phyloP scores from a whole-genome alignment of 345 rosid genomes.

The Citrus cavaleriei region DNA sequence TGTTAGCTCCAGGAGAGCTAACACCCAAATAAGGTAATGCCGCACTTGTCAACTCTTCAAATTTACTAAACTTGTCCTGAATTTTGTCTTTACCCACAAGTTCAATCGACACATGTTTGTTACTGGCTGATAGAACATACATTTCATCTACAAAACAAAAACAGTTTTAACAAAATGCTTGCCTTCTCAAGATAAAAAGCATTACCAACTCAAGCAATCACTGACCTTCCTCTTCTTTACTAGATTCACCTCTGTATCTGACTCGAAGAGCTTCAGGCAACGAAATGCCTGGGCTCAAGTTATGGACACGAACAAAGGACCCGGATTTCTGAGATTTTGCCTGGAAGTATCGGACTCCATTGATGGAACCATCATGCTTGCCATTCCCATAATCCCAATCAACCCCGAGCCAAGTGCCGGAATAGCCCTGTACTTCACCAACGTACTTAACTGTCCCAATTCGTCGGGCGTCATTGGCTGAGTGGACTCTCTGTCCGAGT shows the following conservation, averaged over 20 bases:
- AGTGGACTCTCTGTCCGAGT: constrained; percentile 75
- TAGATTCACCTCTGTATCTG: constrained; percentile 58
- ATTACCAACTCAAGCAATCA: not conserved
- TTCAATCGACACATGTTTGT: constrained; percentile 67
- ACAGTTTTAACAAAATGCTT: not conserved
- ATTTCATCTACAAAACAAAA: constrained; percentile 63
- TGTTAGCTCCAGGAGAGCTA: constrained; percentile 55
- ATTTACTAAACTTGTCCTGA: constrained; percentile 67
- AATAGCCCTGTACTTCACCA: constrained; percentile 61
- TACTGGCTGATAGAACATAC: constrained; percentile 85
- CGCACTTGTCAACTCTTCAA: constrained; percentile 70
- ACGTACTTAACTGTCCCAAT: constrained; percentile 68
- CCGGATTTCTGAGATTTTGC: constrained; percentile 60
- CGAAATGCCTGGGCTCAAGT: constrained; percentile 61
- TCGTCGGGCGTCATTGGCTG: constrained; percentile 54
- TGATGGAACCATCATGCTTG: constrained; percentile 75
- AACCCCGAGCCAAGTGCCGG: constrained; percentile 77
- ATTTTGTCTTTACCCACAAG: constrained; percentile 79
- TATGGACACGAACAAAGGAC: constrained; percentile 64
- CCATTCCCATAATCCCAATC: constrained; percentile 84
- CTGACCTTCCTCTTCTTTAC: constrained; percentile 76
- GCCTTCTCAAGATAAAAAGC: not conserved
- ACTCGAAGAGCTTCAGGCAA: constrained; percentile 64
- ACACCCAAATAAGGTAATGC: constrained; percentile 77
- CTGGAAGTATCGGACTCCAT: constrained; percentile 67